Base-by-base conservation (phyloP, 805 yeast species). In the Helenozyma baotianmanensis region DNA sequence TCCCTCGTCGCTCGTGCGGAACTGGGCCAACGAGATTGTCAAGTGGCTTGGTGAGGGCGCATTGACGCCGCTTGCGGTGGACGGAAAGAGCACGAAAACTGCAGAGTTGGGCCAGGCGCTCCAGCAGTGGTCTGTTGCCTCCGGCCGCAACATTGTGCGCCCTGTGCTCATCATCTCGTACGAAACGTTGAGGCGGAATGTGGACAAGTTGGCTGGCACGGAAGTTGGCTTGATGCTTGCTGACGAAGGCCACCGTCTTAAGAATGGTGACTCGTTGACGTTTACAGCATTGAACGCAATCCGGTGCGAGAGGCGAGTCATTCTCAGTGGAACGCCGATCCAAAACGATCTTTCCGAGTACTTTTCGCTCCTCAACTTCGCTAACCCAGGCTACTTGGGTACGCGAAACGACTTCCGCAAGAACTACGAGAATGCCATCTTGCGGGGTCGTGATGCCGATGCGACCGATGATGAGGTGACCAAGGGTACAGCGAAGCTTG, bases 41-140 rank as follows among this genome's bases (percentile, higher is more conserved):
- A 90, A 90, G 58, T 90, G 98, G 98, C 68, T 90, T 14, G 98
- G 98, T 0, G 83, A 82, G 45, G 96, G 92, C n/a, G 77, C 84
- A 0, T 53, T 90, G 6, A 79, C 92, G 2, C 92, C 97, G 0
- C 64, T 92, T 33, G 96, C 97, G 0, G 79, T 86, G 10, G 97
- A 92, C 54, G 98, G 98, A 9, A 89, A 88, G 52, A 69, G 80
- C 23, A 81, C 84, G 7, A 84, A 85, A 43, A 67, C 81, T 3
- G 60, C 73, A 1, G 89, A 84, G 13, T 74, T 90, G 9, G 77
- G 79, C 1, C 70, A 69, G 12, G 80, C 86, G 1, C 64, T 90
- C 16, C 72, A 70, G 38, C 78, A 76, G 35, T 90, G 98, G 98
- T 87, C 95, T 1, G 70, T 74, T 14, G 96, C 96, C 0, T 70